phyloP scores from a whole-genome alignment of 331 rosid genomes.

The Saraca asoca region DNA sequence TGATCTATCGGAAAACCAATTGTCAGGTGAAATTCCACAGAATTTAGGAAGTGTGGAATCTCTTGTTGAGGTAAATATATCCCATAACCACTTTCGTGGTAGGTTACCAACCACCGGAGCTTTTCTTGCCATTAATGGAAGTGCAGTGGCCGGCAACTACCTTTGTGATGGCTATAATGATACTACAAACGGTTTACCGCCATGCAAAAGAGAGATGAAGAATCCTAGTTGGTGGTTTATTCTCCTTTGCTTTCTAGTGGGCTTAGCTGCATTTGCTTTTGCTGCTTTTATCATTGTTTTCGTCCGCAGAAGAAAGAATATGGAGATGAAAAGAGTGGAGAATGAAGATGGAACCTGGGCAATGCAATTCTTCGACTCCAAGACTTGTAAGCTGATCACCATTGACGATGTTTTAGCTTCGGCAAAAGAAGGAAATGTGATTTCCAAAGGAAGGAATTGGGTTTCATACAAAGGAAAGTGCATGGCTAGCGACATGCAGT shows the following conservation, averaged over 20 bases:
- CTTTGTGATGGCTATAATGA: constrained; percentile 57
- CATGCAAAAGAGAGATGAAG: constrained; percentile 47
- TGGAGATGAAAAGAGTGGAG: constrained; percentile 49
- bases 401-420: constrained; percentile 54
- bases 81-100: constrained; percentile 76
- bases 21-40: constrained; percentile 72
- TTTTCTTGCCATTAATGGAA: constrained; percentile 68
- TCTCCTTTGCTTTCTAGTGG: constrained; percentile 42
- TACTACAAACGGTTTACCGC: constrained; percentile 55
- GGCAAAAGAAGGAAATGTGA: constrained; percentile 48
- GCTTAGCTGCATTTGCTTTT: constrained; percentile 32
- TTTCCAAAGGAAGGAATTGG: constrained; percentile 46
- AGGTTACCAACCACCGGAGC: constrained; percentile 68
- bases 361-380: constrained; percentile 57
- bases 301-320: constrained; percentile 44
- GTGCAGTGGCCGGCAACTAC: constrained; percentile 70
- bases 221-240: constrained; percentile 52
- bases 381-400: constrained; percentile 39
- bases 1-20: constrained; percentile 71
- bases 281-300: constrained; percentile 32
- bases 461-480: constrained; percentile 55
- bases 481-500: constrained; percentile 39
- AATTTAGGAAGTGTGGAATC: constrained; percentile 47
- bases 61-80: constrained; percentile 78
- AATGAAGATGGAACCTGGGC: constrained; percentile 72